Percentiles rank a stretch among this genome's conserved stretches.
Conservation (phyloP, 2,329 filamentous ascomycete genomes). For the Pyricularia sp. region DNA sequence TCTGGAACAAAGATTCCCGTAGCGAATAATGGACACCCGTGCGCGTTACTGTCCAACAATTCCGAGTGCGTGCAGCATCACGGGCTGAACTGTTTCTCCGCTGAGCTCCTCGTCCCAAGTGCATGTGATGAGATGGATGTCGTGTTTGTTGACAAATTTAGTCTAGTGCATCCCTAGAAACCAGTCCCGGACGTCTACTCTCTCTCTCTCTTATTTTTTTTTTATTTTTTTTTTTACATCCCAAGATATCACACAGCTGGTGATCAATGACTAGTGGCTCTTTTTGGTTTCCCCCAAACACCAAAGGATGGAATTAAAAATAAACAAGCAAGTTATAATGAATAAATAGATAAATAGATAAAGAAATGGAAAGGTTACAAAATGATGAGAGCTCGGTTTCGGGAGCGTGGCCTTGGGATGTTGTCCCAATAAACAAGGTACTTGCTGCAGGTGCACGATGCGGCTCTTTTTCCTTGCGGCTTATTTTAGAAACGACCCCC, state of each 20-base stretch:
- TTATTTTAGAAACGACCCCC: not conserved
- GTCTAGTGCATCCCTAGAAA: not conserved
- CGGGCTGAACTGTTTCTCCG: not conserved
- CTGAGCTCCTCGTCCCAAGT: not conserved
- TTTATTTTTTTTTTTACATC: not conserved
- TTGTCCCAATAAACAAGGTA: constrained; percentile 1
- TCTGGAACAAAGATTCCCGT: not conserved
- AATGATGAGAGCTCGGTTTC: not conserved
- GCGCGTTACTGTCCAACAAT: not conserved
- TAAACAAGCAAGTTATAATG: not conserved
- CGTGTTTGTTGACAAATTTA: not conserved
- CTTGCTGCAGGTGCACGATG: not conserved
- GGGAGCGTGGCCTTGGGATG: not conserved
- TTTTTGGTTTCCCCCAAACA: not conserved
- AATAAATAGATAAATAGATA: not conserved
- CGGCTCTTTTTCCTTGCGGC: not conserved
- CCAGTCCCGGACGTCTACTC: not conserved
- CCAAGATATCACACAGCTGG: not conserved
- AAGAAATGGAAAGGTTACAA: not conserved
- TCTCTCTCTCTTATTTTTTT: too few species aligned
- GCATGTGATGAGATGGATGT: not conserved
- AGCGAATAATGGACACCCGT: not conserved
- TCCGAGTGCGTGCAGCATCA: not conserved
- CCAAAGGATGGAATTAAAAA: not conserved
- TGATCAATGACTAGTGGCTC: not conserved